A percentile compares a stretch with the other conserved stretches of the same genome.
phyloP scores from a whole-genome alignment of 495 filamentous ascomycete species.

The Xylaria castorea region DNA sequence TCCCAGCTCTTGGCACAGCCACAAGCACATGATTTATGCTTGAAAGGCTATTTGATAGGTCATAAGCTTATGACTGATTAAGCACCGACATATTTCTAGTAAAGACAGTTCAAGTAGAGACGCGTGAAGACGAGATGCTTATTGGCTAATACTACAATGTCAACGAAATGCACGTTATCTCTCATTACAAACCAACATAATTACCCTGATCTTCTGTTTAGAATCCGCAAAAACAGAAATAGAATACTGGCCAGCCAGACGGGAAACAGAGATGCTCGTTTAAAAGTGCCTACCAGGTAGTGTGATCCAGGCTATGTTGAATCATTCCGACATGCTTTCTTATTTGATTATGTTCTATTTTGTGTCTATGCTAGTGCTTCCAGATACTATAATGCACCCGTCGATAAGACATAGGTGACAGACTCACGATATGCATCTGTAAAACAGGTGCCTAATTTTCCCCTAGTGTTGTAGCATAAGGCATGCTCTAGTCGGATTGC shows the following conservation, averaged over 20 bases:
- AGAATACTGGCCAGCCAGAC: no score
- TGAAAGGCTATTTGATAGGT: not conserved
- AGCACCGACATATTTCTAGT: not conserved
- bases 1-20: conserved; percentile 7
- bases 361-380: not conserved
- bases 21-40: not conserved
- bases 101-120: not conserved
- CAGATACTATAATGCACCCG: no score
- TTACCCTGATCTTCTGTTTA: no score
- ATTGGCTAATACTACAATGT: no score
- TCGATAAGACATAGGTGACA: no score
- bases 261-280: no score
- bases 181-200: no score
- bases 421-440: not conserved
- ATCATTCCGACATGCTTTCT: not conserved
- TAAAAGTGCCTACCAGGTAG: not conserved
- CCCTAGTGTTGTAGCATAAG: not conserved
- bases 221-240: no score
- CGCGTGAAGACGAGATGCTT: no score
- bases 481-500: not conserved
- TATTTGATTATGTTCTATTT: not conserved
- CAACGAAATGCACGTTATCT: no score
- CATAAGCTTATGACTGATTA: not conserved
- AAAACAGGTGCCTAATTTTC: not conserved
- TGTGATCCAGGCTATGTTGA: no score